Conservation (phyloP, 768 basidiomycete species). For the Pulveroboletus frians region DNA sequence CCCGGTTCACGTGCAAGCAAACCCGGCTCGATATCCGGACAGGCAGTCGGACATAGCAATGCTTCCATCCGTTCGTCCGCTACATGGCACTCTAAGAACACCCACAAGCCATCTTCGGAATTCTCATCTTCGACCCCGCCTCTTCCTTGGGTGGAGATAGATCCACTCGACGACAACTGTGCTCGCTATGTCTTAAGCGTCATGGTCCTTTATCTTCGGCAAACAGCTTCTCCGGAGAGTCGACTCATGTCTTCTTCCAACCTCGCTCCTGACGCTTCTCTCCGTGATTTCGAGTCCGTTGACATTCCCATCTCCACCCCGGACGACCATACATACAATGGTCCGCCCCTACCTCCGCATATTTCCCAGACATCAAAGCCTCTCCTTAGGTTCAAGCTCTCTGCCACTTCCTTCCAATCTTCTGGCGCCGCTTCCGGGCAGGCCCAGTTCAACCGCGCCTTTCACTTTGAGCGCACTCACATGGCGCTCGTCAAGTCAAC, state of each 20-base stretch:
- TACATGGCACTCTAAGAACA: conserved; percentile 22
- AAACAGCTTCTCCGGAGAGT: conserved; percentile 54
- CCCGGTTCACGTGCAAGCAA: conserved; percentile 42
- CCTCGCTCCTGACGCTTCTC: conserved; percentile 55
- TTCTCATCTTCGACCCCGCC: conserved; percentile 29
- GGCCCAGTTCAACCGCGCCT: conserved; percentile 23
- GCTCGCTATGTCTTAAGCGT: conserved; percentile 79
- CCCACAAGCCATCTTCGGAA: conserved; percentile 42
- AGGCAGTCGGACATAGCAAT: conserved; percentile 26
- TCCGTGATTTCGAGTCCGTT: conserved; percentile 68
- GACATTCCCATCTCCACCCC: conserved; percentile 32
- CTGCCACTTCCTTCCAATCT: conserved; percentile 38
- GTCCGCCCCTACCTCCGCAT: conserved; percentile 35
- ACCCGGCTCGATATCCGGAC: conserved; percentile 29
- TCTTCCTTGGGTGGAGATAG: conserved; percentile 54
- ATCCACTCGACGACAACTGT: conserved; percentile 74
- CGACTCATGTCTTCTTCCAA: conserved; percentile 57
- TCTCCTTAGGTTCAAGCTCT: conserved; percentile 33
- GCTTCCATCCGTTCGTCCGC: conserved; percentile 34
- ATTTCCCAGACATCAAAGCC: conserved; percentile 35
- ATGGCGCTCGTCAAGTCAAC: conserved; percentile 53
- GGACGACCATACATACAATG: conserved; percentile 17
- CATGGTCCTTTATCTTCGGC: conserved; percentile 76
- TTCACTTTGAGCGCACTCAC: conserved; percentile 57
- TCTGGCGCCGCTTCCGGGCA: conserved; percentile 29